Evolutionary conservation across 2,329 filamentous ascomycete species (phyloP), one percentile per base, ranked within the genome.

Genomic region (Beauveria rudraprayagi): DNA sequence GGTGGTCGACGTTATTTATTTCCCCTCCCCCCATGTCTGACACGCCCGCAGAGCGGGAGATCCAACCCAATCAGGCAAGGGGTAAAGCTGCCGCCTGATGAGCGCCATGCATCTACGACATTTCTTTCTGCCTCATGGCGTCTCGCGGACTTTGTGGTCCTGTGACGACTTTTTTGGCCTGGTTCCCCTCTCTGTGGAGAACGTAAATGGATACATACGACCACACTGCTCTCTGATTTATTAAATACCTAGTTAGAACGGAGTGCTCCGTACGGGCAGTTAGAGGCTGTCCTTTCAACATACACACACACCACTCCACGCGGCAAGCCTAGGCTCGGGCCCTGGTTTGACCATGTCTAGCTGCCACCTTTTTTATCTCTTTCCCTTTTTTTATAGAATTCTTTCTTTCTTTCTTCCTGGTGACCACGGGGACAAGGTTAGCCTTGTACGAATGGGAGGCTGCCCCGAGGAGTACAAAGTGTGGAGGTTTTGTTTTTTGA

Each of bases 81-180:
- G 19, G 14, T 6, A 53, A 52, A 34, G 51, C 54, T 28, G 30
- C 44, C 64, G 63, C 62, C 62, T 63, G 63, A 66, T 63, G 64
- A 58, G 56, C 59, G 64, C 64, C 58, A 63, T 61, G 61, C 44
- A 26, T 46, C 56, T 14, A 51, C 48, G 9, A n/a, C 26, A 43
- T 7, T 16, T 30, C 17, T 10, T 34, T 41, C 26, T 47, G 24
- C 26, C 54, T 40, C n/a, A 28, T 48, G 22, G 8, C 40, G 30
- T 57, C 55, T 48, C 55, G 28, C 43, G 14, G 41, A 9, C 11
- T n/a, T 10, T 47, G 54, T 34, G 54, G n/a, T 50, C 55, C 30
- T 57, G 55, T 57, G 55, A 57, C 44, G 55, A 40, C 24, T 10
- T 24, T 37, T 14, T 37, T 37, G 14, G 14, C 34, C 5, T 14